A percentile compares a stretch with the other conserved stretches of the same genome.
These are phyloP conservation scores for Pseudogymnoascus sp. DNA, from an alignment of 2,329 filamentous ascomycete genomes.

Conservation along the genomic window DNA sequence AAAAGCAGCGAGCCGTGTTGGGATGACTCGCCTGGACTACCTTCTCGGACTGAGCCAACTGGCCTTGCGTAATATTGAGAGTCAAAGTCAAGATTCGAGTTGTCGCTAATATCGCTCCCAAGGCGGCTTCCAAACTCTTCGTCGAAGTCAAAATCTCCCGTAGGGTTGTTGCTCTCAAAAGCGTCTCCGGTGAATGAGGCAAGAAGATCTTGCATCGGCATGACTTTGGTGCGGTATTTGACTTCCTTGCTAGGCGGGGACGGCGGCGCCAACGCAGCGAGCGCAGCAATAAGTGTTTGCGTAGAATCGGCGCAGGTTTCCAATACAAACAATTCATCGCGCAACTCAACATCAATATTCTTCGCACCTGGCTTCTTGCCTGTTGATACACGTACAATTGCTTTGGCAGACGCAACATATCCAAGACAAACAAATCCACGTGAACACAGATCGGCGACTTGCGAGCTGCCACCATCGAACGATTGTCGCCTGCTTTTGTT, in stretches of 20 bases:
- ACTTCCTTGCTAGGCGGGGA: slow-evolving; percentile 70
- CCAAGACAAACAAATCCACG: slow-evolving; percentile 80
- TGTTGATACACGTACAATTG: slow-evolving; percentile 41
- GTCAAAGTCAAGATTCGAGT: slow-evolving; percentile 33
- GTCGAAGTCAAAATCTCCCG: slow-evolving; percentile 55
- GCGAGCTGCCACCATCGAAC: slow-evolving; percentile 30
- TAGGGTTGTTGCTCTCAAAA: slow-evolving; percentile 54
- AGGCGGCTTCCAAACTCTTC: slow-evolving; percentile 51
- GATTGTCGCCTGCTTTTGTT: slow-evolving; percentile 20
- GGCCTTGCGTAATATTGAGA: slow-evolving; percentile 40
- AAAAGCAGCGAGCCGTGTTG: slow-evolving; percentile 19
- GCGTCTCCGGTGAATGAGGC: slow-evolving; percentile 85
- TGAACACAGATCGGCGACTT: slow-evolving; percentile 48
- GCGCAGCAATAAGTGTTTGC: slow-evolving; percentile 73
- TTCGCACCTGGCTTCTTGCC: slow-evolving; percentile 50
- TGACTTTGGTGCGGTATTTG: slow-evolving; percentile 79
- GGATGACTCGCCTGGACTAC: slow-evolving; percentile 36
- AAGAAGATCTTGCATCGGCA: slow-evolving; percentile 80
- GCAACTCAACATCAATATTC: slow-evolving; percentile 69
- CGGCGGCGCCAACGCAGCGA: slow-evolving; percentile 75
- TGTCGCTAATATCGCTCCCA: slow-evolving; percentile 35
- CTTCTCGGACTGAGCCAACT: slow-evolving; percentile 30
- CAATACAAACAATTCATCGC: slow-evolving; percentile 77
- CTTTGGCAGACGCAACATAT: slow-evolving; percentile 74
- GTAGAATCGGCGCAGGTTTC: slow-evolving; percentile 97